Evolutionary conservation across 2,329 filamentous ascomycete species (phyloP), one percentile per base, ranked within the genome.

Genomic region (Fusarium graminum): DNA sequence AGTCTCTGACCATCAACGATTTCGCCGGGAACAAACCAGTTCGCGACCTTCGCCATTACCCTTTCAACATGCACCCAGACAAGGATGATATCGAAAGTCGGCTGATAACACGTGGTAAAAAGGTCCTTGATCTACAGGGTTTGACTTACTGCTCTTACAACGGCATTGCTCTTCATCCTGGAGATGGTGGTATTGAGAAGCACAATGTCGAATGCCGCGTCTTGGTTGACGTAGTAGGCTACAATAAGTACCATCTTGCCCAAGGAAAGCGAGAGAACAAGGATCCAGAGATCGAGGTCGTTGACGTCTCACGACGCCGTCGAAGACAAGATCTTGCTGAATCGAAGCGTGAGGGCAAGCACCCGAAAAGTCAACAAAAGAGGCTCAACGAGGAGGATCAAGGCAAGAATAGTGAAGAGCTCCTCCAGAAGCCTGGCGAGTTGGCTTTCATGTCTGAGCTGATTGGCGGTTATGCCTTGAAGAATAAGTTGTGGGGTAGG

Each of bases 401-500:
- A 58, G 56, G 69, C 29, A 74, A 71, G 54, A 83, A 82, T 69
- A 80, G 76, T 60, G 61, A 74, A 2, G 70, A 75, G 22, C 80
- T 84, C 76, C 70, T 83, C 2, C 67, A 66, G 13, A 70, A 72
- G 22, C 73, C 77, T 25, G 72, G 79, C 0, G 74, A 81, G 14
- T 72, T 83, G 7, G 76, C 77, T 47, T 82, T 77, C 51, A 76
- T 83, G 59, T 76, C 76, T 1, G 80, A 79, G 7, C 56, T 80
- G 38, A 70, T 82, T 34, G 72, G 79, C 8, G 83, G 81, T 0
- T 85, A 80, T 52, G 78, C 81, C 0, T 71, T 83, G 49, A 82
- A 82, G 71, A 82, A 80, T 59, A 82, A 82, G 72, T 49, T 76
- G 6, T 83, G 81, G 82, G 63, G 79, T 79, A 64, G 74, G 78